Conservation (phyloP, 179 eudicot genomes). For the Vitellaria paradoxa region DNA sequence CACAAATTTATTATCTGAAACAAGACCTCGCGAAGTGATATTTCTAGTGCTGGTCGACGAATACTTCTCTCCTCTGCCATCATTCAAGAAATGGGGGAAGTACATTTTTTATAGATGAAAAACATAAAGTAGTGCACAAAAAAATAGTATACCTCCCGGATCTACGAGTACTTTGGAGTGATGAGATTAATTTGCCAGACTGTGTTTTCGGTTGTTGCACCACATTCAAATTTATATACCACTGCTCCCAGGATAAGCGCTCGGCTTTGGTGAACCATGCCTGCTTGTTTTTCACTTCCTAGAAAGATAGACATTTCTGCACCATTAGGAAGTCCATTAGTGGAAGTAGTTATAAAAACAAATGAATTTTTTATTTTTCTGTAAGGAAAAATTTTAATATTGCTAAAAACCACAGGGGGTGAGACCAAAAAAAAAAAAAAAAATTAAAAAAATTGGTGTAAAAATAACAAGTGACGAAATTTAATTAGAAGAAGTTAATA, state of each 20-base stretch:
- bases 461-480: too few species aligned
- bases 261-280: constrained; percentile 94
- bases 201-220: constrained; percentile 66
- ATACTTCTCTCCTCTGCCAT: constrained; percentile 58
- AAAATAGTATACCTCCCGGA: constrained; percentile 59
- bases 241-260: constrained; percentile 89
- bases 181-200: constrained; percentile 65
- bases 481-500: too few species aligned
- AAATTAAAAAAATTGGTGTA: too few species aligned
- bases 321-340: constrained; percentile 7
- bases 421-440: too few species aligned
- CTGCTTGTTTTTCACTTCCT: constrained; percentile 85
- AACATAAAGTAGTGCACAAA: too few species aligned
- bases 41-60: constrained; percentile 67
- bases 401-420: neutral
- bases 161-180: constrained; percentile 69
- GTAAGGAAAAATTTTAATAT: neutral
- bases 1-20: constrained; percentile 88
- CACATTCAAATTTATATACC: constrained; percentile 90
- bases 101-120: too few species aligned
- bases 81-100: neutral
- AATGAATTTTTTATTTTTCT: too few species aligned
- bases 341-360: too few species aligned
- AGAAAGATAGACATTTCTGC: constrained; percentile 90
- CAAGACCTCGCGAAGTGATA: constrained; percentile 73